Base-by-base conservation (phyloP, 306 rosid genomes). In the Canavalia gladiata region DNA sequence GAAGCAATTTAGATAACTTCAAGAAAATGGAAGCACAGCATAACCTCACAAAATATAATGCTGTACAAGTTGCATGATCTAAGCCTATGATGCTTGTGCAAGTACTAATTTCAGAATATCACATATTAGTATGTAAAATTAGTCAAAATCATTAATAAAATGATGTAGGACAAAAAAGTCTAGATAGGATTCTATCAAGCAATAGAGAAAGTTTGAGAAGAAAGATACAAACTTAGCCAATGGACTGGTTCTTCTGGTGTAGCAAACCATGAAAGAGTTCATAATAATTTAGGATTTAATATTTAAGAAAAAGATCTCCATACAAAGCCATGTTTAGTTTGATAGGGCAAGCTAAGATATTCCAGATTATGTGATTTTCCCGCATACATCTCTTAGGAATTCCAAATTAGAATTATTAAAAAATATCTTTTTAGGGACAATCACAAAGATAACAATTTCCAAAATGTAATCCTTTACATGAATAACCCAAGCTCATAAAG, bases 1-100 rank as follows among this genome's bases (percentile, higher is more conserved):
- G 60, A 56, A 63, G 13, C 13, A 72, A 30, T 85, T 94, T 81
- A 91, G 82, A 72, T 62, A 67, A 71, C 62, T 79, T 62, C 63
- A 49, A 10, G 29, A 74, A 81, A 69, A 65, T 39, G 10, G 41
- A 39, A 68, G 72, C 29, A 62, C 76, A 45, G 3, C 11, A 74
- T 34, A 74, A 77, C 67, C 29, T 68, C 66, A 60, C 43, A 42
- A 52, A 34, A 75, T 47, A 64, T 56, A 35, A 12, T 28, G 77
- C 41, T 30, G 58, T 81, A 49, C 35, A 78, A 83, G 18, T 66
- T 45, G 50, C 68, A 71, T 68, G 47, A 46, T 59, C 52, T 55
- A 13, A 51, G 25, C 75, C 72, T 42, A 58, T 51, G 45, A 75
- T 50, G 31, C 63, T 45, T 8, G 1, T 60, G 52, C 69, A 62